A percentile compares a stretch with the other conserved stretches of the same genome.
These are phyloP conservation scores for Ogataea chonburiensis DNA, from an alignment of 805 yeast genomes.

Conservation along the genomic window DNA sequence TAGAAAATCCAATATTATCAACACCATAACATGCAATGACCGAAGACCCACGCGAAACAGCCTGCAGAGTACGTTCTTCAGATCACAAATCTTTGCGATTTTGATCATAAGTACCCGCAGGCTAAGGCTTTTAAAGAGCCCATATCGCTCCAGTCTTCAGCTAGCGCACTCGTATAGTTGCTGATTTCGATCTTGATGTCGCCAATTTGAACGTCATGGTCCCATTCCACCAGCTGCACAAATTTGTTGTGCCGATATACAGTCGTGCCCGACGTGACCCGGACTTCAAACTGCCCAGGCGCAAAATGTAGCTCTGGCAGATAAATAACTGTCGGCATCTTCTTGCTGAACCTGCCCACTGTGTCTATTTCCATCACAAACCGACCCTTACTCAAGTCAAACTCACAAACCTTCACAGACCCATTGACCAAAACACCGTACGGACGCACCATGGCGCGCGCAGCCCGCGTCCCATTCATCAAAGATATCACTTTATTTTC, in stretches of 20 bases:
- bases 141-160: conserved; percentile 9
- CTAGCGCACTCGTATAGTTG: conserved; percentile 13
- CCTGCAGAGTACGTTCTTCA: conserved; percentile 31
- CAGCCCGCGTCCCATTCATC: conserved; percentile 65
- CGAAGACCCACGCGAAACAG: conserved; percentile 23
- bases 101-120: conserved; percentile 32
- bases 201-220: conserved; percentile 42
- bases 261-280: conserved; percentile 50
- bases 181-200: conserved; percentile 23
- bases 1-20: conserved; percentile 16
- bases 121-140: conserved; percentile 34
- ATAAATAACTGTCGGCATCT: conserved; percentile 56
- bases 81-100: conserved; percentile 12
- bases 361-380: conserved; percentile 49
- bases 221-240: conserved; percentile 67
- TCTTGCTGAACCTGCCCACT: conserved; percentile 12
- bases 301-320: conserved; percentile 75
- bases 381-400: conserved; percentile 49
- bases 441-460: conserved; percentile 75
- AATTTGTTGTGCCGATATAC: conserved; percentile 49
- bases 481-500: conserved; percentile 17
- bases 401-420: conserved; percentile 48
- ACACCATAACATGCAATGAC: conserved; percentile 16
- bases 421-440: conserved; percentile 69
- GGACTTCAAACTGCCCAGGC: conserved; percentile 46